These are phyloP conservation scores for Lentinula detonsa DNA, from an alignment of 768 basidiomycete genomes.

Conservation along the genomic window DNA sequence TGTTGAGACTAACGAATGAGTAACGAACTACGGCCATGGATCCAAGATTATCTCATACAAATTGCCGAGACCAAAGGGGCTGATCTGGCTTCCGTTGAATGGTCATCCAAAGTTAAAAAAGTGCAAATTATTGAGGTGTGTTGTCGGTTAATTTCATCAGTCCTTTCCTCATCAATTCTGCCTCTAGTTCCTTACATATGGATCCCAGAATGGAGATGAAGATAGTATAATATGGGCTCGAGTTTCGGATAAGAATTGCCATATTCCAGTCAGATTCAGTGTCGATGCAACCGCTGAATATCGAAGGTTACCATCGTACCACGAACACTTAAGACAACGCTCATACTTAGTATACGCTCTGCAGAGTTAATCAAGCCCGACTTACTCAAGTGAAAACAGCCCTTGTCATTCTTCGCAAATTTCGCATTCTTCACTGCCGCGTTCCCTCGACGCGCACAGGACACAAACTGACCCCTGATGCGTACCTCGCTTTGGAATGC, in stretches of 20 bases:
- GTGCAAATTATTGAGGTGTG: constrained; percentile 3
- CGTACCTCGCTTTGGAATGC: constrained; percentile 2
- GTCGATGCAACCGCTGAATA: neutral
- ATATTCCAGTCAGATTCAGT: constrained; percentile 2
- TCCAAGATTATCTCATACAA: neutral
- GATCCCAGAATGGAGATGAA: neutral
- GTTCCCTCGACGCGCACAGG: neutral
- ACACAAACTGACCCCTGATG: neutral
- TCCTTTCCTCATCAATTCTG: neutral
- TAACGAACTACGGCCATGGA: neutral
- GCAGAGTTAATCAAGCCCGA: neutral
- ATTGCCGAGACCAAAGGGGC: neutral
- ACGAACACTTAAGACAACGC: neutral
- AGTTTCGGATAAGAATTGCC: neutral
- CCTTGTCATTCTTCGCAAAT: neutral
- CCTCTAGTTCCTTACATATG: constrained; percentile 1
- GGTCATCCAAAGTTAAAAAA: neutral
- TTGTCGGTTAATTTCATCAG: neutral
- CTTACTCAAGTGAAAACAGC: neutral
- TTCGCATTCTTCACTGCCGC: neutral
- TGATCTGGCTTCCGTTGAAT: neutral
- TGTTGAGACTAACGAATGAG: neutral
- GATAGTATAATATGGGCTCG: neutral
- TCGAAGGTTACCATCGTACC: neutral
- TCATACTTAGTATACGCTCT: too few species aligned